Conservation (phyloP, 2,329 filamentous ascomycete species). For the Claviceps sorghi region DNA sequence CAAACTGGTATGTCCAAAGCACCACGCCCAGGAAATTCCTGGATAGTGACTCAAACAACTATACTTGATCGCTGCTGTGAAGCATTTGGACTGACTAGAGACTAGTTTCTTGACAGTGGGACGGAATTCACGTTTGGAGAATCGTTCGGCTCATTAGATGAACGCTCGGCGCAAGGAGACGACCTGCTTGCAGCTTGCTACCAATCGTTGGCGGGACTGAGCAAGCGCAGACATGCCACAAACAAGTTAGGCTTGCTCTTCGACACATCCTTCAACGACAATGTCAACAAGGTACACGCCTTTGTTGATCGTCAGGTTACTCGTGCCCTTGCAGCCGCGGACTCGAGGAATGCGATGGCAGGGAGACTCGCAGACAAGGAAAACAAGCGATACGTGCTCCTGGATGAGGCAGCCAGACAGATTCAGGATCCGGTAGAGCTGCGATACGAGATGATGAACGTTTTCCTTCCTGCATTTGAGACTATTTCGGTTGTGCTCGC, state of each 20-base stretch:
- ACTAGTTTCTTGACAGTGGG: conserved; percentile 4
- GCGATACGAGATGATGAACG: conserved; percentile 5
- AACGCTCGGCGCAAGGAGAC: conserved; percentile 1
- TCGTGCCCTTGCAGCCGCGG: neutral
- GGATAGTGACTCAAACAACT: neutral
- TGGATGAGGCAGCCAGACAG: conserved; percentile 3
- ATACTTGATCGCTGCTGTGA: neutral
- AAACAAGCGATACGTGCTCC: conserved; percentile 1
- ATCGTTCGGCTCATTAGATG: neutral
- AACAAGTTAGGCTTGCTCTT: neutral
- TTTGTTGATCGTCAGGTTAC: conserved; percentile 5
- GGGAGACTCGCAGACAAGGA: neutral
- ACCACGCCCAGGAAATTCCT: neutral
- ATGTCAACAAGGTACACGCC: conserved; percentile 3
- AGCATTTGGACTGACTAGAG: neutral
- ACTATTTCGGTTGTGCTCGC: conserved; percentile 1
- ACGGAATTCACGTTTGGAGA: conserved; percentile 5
- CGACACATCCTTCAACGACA: neutral
- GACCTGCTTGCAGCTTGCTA: conserved; percentile 2
- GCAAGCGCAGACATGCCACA: conserved; percentile 1
- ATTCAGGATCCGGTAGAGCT: conserved; percentile 1
- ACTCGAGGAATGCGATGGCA: neutral
- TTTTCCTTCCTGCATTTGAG: conserved; percentile 5
- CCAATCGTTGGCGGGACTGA: conserved; percentile 1
- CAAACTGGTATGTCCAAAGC: conserved; percentile 1